Evolutionary conservation across 2,329 filamentous ascomycete species (phyloP).

Genomic region (Aureobasidium subglaciale): DNA sequence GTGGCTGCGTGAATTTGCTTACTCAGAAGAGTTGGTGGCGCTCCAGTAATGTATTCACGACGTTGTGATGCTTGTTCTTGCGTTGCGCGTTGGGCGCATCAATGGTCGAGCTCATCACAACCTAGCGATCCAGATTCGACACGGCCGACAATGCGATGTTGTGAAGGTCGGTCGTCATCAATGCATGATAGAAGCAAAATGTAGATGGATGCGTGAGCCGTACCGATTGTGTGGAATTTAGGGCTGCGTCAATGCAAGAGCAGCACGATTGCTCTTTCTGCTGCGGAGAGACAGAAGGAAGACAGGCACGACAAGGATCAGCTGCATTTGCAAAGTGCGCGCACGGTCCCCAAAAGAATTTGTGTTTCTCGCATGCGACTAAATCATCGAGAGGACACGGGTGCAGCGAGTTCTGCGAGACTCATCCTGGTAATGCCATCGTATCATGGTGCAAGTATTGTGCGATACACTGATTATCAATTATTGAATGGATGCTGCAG

Average conservation of each 20-base stretch:
- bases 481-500: not conserved
- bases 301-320: not conserved
- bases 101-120: not conserved
- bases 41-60: not conserved
- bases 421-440: not conserved
- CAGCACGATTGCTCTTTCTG: not conserved
- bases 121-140: not conserved
- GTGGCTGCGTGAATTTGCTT: not conserved
- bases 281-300: not conserved
- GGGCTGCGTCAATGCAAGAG: conserved; percentile 3
- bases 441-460: not conserved
- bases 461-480: not conserved
- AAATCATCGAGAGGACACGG: not conserved
- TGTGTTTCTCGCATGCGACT: conserved; percentile 10
- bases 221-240: not conserved
- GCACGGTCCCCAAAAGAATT: not conserved
- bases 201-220: not conserved
- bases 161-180: not conserved
- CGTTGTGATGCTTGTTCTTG: not conserved
- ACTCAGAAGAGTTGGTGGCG: not conserved
- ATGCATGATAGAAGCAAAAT: not conserved
- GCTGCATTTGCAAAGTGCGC: not conserved
- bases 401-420: conserved; percentile 6
- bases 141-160: not conserved
- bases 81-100: not conserved